Evolutionary conservation across 1,284 basidiomycete species (phyloP).

Genomic region (Naganishia albida): DNA sequence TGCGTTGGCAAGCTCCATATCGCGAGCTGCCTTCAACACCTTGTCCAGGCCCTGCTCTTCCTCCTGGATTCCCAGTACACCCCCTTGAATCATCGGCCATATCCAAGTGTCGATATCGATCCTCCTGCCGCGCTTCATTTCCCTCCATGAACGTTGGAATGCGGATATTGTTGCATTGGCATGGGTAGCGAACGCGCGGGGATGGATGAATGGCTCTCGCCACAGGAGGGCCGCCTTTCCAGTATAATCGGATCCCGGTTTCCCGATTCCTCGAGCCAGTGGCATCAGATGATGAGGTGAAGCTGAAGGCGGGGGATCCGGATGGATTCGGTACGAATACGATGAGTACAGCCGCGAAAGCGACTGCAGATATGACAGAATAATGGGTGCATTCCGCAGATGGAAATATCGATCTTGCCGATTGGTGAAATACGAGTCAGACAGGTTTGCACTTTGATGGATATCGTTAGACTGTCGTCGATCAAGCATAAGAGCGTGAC

Average conservation of each 20-base stretch:
- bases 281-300: slow-evolving; percentile 43
- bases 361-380: slow-evolving; percentile 80
- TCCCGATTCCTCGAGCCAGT: slow-evolving; percentile 27
- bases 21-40: slow-evolving; percentile 46
- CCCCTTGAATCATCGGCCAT: slow-evolving; percentile 80
- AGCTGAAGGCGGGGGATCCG: slow-evolving; percentile 45
- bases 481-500: slow-evolving; percentile 44
- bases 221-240: slow-evolving; percentile 43
- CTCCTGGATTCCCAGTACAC: slow-evolving; percentile 76
- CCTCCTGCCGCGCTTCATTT: slow-evolving; percentile 41
- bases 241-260: slow-evolving; percentile 16
- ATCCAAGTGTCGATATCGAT: slow-evolving; percentile 61
- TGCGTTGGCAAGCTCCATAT: slow-evolving; percentile 31
- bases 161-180: slow-evolving; percentile 50
- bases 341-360: slow-evolving; percentile 70
- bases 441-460: slow-evolving; percentile 81
- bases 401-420: slow-evolving; percentile 92
- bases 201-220: slow-evolving; percentile 48
- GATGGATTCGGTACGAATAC: slow-evolving; percentile 72
- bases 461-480: neutral
- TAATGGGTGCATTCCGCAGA: slow-evolving; percentile 63
- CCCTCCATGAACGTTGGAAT: slow-evolving; percentile 52
- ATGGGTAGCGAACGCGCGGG: slow-evolving; percentile 45
- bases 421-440: slow-evolving; percentile 89
- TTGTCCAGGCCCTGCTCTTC: slow-evolving; percentile 67